Evolutionary conservation across 2,329 filamentous ascomycete genomes (phyloP), one percentile per base, ranked within the genome.

Genomic region (Colletotrichum liaoningense): DNA sequence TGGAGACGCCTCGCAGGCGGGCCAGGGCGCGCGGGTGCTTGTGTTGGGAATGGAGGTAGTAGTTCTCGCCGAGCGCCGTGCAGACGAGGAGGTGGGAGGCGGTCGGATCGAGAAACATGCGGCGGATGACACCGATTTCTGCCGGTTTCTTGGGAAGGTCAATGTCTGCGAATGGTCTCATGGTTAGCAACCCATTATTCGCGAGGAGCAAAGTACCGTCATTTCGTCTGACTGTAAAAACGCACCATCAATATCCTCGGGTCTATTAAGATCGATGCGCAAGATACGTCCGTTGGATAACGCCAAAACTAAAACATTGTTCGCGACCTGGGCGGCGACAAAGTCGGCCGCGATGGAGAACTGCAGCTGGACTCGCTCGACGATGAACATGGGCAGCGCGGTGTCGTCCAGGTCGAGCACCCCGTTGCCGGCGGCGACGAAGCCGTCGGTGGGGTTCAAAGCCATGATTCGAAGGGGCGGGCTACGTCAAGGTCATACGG

Each of bases 91-190:
- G 88, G 84, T 99, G 97, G 6, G 95, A 98, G 33, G 97, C 97
- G 12, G 96, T 98, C 33, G 97, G 96, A 80, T 99, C 97, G 80
- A 99, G 93, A 85, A 99, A 99, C 90, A 99, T 95, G 86, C 94
- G 94, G 77, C 94, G 93, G 80, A 99, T 98, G 65, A 98, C 90
- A 77, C 97, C 97, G 73, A 97, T 90, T 82, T 99, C 96, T 49
- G 94, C 93, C 19, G 94, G 91, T 79, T 96, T 97, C 86, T 97
- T 98, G 49, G 97, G 97, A 8, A 99, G 91, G 82, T 99, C 97
- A 82, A 99, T 98, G 84, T 99, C 96, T 97, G 78, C 11, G 66
- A 49, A 49, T 11, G 54, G 54, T 33, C n/a, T 22, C n/a, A 28
- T 52, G n/a, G 66, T 75, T 68, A 74, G 69, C 65, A 72, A 64